phyloP scores from a whole-genome alignment of 129 eudicot genomes.

The Pittosporum tobira region DNA sequence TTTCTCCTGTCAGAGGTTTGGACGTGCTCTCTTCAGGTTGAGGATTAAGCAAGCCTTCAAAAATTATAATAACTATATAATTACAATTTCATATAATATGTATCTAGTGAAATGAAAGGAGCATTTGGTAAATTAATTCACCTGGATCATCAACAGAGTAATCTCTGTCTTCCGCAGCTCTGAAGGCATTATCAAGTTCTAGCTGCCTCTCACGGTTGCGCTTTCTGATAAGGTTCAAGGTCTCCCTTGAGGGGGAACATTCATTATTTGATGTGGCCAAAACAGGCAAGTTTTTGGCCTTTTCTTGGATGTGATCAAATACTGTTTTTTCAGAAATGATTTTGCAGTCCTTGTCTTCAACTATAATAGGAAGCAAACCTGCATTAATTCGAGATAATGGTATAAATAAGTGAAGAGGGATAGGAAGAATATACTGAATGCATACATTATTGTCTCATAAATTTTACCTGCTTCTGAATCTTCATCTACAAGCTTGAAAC shows the following conservation, averaged over 20 bases:
- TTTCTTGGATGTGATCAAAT: slow-evolving; percentile 74
- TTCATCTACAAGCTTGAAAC: slow-evolving; percentile 83
- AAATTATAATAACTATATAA: background rate
- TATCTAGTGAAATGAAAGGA: background rate
- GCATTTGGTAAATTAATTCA: slow-evolving; percentile 4
- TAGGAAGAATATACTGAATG: slow-evolving; percentile 4
- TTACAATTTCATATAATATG: background rate
- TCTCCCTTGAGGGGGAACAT: slow-evolving; percentile 52
- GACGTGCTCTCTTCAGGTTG: slow-evolving; percentile 18
- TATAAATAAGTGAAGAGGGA: background rate
- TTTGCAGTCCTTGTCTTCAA: slow-evolving; percentile 65
- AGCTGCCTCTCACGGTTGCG: slow-evolving; percentile 52
- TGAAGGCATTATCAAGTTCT: slow-evolving; percentile 27
- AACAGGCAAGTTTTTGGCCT: slow-evolving; percentile 62
- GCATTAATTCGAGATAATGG: slow-evolving; percentile 8
- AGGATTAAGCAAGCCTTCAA: slow-evolving; percentile 9
- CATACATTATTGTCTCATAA: slow-evolving; percentile 2
- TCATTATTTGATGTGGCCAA: slow-evolving; percentile 31
- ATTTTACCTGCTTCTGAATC: slow-evolving; percentile 62
- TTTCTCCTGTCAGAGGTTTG: slow-evolving; percentile 28
- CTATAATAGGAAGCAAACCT: slow-evolving; percentile 30
- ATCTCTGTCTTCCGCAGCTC: slow-evolving; percentile 19
- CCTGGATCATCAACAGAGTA: slow-evolving; percentile 8
- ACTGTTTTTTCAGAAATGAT: slow-evolving; percentile 50
- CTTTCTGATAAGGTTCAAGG: slow-evolving; percentile 44